Base-by-base conservation (phyloP, 768 basidiomycete species). In the Leccinellum rugosiceps region DNA sequence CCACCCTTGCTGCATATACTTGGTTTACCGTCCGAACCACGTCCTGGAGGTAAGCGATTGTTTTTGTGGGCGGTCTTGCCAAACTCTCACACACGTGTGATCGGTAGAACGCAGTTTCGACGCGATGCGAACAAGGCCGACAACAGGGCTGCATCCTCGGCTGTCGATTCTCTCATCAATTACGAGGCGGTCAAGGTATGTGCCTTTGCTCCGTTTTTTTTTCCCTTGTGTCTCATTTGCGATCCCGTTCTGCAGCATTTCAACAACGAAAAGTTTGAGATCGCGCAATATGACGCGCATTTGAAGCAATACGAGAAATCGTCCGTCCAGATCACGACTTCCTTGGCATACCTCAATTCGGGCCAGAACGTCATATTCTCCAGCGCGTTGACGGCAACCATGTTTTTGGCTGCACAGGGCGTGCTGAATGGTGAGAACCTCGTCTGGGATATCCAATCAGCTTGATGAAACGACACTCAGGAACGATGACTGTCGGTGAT, bases 21-120 rank as follows among this genome's bases (percentile, higher is more conserved):
- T 98, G 94, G 94, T 99, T 96, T 69, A 99, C 97, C 1, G 86
- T 99, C 32, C 83, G 86, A 49, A 98, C 97, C 1, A 99, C 97
- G 1, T 86, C 94, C 1, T 98, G 97, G 97, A 80, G 95, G 94
- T 94, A 51, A 65, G 76, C 38, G 68, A 50, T 2, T 13, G 45
- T 26, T 1, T 6, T 30, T 3, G 23, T 28, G 10, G 14, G 6
- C 19, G 43, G 26, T 32, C 17, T 50, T 25, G 3, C 11, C 6
- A 6, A 2, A 26, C 21, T 35, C 23, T 32, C 9, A 9, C 0
- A n/a, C 53, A 53, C 38, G 52, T 50, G 31, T 30, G 51, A 19
- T 35, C 23, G 32, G 2, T 63, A 96, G 95, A 58, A 98, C 94
- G 1, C 85, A 84, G 51, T 98, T 98, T 77, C 88, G 97, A 25